These are phyloP conservation scores for Fomitopsis schrenkii DNA, from an alignment of 1,284 basidiomycete species.

Conservation along the genomic window DNA sequence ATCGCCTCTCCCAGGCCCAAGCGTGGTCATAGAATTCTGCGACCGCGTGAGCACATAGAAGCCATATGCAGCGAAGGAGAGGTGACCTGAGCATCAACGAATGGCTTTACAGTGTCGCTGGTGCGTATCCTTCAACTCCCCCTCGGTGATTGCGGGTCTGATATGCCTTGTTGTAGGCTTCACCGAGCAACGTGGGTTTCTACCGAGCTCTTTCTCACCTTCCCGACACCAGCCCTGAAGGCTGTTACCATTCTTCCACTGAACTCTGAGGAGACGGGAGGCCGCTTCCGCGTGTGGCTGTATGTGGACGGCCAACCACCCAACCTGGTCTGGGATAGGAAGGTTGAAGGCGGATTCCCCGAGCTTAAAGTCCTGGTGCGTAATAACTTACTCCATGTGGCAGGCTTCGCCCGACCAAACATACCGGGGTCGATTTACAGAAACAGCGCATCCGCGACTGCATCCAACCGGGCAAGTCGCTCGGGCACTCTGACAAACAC, in stretches of 20 bases:
- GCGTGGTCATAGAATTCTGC: slow-evolving; percentile 78
- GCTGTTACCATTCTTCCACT: slow-evolving; percentile 72
- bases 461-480: slow-evolving; percentile 70
- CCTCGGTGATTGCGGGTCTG: slow-evolving; percentile 2
- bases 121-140: slow-evolving; percentile 32
- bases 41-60: slow-evolving; percentile 61
- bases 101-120: slow-evolving; percentile 58
- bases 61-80: neutral
- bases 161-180: slow-evolving; percentile 44
- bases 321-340: slow-evolving; percentile 71
- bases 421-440: slow-evolving; percentile 31
- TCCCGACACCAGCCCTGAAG: slow-evolving; percentile 68
- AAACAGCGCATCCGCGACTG: slow-evolving; percentile 85
- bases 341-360: slow-evolving; percentile 87
- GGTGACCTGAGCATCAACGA: slow-evolving; percentile 4
- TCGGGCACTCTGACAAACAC: slow-evolving; percentile 76
- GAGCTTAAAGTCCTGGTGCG: slow-evolving; percentile 81
- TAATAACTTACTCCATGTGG: slow-evolving; percentile 6
- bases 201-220: slow-evolving; percentile 86
- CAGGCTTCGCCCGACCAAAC: neutral
- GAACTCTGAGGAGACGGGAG: slow-evolving; percentile 78
- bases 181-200: slow-evolving; percentile 86
- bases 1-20: slow-evolving; percentile 37
- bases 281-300: slow-evolving; percentile 87
- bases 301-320: slow-evolving; percentile 37